Percentiles rank a stretch among this genome's conserved stretches.
phyloP scores from a whole-genome alignment of 1,284 basidiomycete species.

The Phenoliferia sp. region DNA sequence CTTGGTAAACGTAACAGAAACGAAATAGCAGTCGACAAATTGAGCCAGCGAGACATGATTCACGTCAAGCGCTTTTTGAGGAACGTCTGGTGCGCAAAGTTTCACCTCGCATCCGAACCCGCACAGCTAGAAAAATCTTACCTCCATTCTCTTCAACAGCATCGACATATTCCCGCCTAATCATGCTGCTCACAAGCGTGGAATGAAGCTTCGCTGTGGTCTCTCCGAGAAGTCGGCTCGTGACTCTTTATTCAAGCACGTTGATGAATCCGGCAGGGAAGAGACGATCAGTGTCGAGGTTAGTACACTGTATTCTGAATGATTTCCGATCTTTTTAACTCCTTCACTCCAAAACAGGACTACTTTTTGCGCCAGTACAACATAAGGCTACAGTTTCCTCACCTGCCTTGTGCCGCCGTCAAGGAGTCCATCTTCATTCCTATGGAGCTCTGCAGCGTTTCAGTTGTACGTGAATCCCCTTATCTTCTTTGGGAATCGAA shows the following conservation, averaged over 20 bases:
- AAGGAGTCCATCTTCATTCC: conserved; percentile 1
- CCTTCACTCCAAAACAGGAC: not conserved
- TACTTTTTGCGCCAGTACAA: conserved; percentile 4
- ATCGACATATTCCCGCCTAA: not conserved
- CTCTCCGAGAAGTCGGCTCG: not conserved
- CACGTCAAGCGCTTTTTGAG: conserved; percentile 3
- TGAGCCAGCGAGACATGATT: not conserved
- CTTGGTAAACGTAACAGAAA: not conserved
- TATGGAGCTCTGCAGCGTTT: conserved; percentile 8
- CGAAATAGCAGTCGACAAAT: not conserved
- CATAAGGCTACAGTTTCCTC: conserved; percentile 2
- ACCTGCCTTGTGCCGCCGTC: conserved; percentile 8
- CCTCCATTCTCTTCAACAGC: not conserved
- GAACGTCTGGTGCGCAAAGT: not conserved
- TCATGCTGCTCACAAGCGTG: not conserved
- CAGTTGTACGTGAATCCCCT: not conserved
- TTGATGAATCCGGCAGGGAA: not conserved
- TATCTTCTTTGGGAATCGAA: not conserved
- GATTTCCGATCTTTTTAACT: not conserved
- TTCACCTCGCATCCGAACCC: not conserved
- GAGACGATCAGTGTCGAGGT: conserved; percentile 4
- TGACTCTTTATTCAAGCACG: not conserved
- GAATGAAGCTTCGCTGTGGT: not conserved
- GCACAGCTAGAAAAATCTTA: not conserved
- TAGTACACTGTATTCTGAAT: not conserved